phyloP scores from a whole-genome alignment of 805 yeast species.

The Huiozyma naganishii region DNA sequence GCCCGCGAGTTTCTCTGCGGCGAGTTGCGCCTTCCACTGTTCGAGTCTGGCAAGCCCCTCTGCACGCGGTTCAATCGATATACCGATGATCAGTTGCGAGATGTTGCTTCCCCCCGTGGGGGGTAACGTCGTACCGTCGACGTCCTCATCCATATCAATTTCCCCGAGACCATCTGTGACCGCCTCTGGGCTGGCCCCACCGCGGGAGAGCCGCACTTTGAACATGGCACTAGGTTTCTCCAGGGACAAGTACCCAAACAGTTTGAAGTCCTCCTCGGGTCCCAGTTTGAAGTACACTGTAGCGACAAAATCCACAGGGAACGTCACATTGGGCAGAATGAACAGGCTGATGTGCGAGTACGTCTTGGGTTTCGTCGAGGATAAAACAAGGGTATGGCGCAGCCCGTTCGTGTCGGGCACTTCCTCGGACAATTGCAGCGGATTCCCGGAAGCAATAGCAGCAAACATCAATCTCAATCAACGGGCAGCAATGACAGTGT shows the following conservation, averaged over 20 bases:
- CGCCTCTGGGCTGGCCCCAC: conserved; percentile 1
- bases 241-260: conserved; percentile 52
- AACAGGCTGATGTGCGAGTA: conserved; percentile 73
- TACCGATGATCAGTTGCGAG: conserved; percentile 50
- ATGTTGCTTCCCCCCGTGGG: conserved; percentile 22
- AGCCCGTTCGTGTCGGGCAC: conserved; percentile 30
- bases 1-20: conserved; percentile 5
- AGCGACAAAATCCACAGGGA: conserved; percentile 67
- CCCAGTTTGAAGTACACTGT: conserved; percentile 83
- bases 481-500: background rate
- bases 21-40: conserved; percentile 29
- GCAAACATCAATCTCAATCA: conserved; percentile 22
- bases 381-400: conserved; percentile 27
- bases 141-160: conserved; percentile 45
- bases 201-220: conserved; percentile 42
- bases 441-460: conserved; percentile 31
- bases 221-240: conserved; percentile 87
- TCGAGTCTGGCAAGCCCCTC: conserved; percentile 53
- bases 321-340: conserved; percentile 67
- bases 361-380: conserved; percentile 27
- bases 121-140: conserved; percentile 23
- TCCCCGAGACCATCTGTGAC: conserved; percentile 38
- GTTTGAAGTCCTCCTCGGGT: conserved; percentile 41
- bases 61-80: conserved; percentile 73
- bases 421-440: conserved; percentile 27